Evolutionary conservation across 139 green algal species (phyloP), one percentile per base, ranked within the genome.

Genomic region (Yamagishiella unicocca): DNA sequence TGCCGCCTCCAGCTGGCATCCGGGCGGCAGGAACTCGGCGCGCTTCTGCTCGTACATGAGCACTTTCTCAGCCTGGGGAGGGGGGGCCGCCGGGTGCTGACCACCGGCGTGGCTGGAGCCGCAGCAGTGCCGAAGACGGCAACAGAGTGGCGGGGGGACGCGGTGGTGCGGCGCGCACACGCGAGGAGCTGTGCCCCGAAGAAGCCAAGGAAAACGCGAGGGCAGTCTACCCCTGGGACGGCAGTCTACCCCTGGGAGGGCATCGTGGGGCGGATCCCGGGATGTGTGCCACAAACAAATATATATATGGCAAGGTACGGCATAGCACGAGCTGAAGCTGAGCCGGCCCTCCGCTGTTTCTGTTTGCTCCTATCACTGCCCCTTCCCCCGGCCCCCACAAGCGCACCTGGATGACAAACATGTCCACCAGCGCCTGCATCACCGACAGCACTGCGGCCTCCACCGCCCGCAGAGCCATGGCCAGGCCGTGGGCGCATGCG

Each of bases 11-110:
- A 87, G 45, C 33, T 68, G 74, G 25, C 66, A 84, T 27, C 88
- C 91, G 0, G 80, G 71, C 0, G 94, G 93, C 50, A 81, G 82
- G 71, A 96, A 96, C 81, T 96, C 94, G 19, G 81, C 53, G 22
- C 77, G 84, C 53, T 83, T 62, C 87, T 96, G 94, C 89, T 95
- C 90, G 37, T 78, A 82, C 37, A 61, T 81, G 76, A 96, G 85
- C 29, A 90, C 90, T 27, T 82, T 84, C 53, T 95, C 92, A 40
- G 89, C 62, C 91, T 95, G 91, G 10, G 0, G 0, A n/a, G 31
- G 55, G 37, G 38, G 22, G 46, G 73, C 7, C 17, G n/a, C n/a
- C n/a, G n/a, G n/a, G n/a, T n/a, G n/a, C n/a, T n/a, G n/a, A n/a
- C n/a, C n/a, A n/a, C n/a, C n/a, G n/a, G n/a, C n/a, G n/a, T n/a